Conservation (phyloP, 2,329 filamentous ascomycete genomes). For the Colletotrichum caudatum region DNA sequence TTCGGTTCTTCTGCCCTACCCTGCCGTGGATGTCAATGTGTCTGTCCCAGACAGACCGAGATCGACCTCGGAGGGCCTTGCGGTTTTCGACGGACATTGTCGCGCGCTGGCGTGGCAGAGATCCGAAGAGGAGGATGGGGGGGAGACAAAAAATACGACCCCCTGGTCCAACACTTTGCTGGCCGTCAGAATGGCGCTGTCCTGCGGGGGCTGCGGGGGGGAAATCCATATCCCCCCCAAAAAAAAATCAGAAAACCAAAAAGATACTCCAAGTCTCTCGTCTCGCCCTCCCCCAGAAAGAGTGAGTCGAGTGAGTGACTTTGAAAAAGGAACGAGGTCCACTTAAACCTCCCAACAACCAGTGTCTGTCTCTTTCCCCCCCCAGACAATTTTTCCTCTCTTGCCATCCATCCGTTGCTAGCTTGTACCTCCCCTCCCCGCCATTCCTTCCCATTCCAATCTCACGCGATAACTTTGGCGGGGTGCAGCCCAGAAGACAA, state of each 20-base stretch:
- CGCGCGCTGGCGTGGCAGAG: constrained; percentile 27
- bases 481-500: constrained; percentile 13
- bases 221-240: background rate
- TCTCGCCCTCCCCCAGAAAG: constrained; percentile 12
- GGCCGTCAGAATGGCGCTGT: constrained; percentile 20
- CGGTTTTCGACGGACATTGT: constrained; percentile 30
- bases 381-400: constrained; percentile 27
- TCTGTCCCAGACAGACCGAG: background rate
- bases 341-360: constrained; percentile 44
- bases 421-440: constrained; percentile 6
- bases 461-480: constrained; percentile 33
- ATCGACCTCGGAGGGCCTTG: constrained; percentile 7
- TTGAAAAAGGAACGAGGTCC: constrained; percentile 36
- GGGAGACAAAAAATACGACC: background rate
- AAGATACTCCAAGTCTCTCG: background rate
- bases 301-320: constrained; percentile 33
- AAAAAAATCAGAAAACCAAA: too few species aligned
- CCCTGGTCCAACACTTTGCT: constrained; percentile 34
- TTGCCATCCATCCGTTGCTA: constrained; percentile 12
- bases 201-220: background rate
- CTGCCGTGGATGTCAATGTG: constrained; percentile 5
- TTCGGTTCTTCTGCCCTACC: background rate
- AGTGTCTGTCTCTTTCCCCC: constrained; percentile 37
- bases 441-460: constrained; percentile 23
- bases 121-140: background rate